phyloP scores from a whole-genome alignment of 2,329 filamentous ascomycete genomes.

The Calonectria pauciramosa region DNA sequence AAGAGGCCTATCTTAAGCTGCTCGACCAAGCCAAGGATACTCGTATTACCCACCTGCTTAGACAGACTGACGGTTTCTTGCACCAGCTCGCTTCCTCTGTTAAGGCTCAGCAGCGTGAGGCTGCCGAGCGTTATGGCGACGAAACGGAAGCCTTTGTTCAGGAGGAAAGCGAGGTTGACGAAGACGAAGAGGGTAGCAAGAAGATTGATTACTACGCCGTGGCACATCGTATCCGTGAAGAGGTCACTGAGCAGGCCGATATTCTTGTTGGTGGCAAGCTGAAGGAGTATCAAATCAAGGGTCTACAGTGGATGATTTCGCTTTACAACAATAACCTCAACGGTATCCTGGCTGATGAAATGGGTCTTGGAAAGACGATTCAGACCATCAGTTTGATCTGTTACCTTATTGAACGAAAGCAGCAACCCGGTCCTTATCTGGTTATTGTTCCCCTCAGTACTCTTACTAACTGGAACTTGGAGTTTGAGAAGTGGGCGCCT shows the following conservation, averaged over 20 bases:
- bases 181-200: constrained; percentile 76
- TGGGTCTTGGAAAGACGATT: constrained; percentile 99
- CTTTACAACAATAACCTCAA: constrained; percentile 99
- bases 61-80: constrained; percentile 97
- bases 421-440: constrained; percentile 90
- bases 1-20: constrained; percentile 98
- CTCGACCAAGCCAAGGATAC: constrained; percentile 99
- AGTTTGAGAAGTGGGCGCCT: constrained; percentile 99
- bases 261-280: constrained; percentile 93
- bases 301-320: constrained; percentile 99
- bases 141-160: constrained; percentile 66
- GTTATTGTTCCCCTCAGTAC: constrained; percentile 98
- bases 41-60: constrained; percentile 96
- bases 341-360: constrained; percentile 97
- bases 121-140: constrained; percentile 83
- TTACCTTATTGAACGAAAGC: constrained; percentile 96
- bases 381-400: constrained; percentile 98
- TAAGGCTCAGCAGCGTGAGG: constrained; percentile 90
- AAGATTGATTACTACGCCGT: constrained; percentile 99
- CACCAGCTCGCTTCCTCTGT: constrained; percentile 95
- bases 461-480: constrained; percentile 97
- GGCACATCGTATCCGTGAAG: constrained; percentile 95
- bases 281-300: constrained; percentile 99
- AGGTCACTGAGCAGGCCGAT: constrained; percentile 83
- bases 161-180: constrained; percentile 76